Conservation (phyloP, 352 stramenopile species). For the Phytophthora chlamydospora region DNA sequence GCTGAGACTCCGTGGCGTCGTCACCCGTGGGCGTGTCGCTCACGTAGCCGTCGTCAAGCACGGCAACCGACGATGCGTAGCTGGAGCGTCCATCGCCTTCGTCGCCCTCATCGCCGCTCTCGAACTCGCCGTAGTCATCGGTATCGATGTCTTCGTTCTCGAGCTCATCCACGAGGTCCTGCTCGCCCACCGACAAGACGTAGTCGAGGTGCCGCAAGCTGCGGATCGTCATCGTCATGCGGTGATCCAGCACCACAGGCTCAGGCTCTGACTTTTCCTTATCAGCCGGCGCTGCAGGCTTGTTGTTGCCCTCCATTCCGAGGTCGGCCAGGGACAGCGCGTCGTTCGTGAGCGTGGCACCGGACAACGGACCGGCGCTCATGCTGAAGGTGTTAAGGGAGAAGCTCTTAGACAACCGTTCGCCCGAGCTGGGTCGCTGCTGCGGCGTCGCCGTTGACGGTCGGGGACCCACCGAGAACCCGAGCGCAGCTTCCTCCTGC, state of each 20-base stretch:
- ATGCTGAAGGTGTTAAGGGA: conserved; percentile 25
- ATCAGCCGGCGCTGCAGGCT: conserved; percentile 2
- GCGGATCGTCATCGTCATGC: conserved; percentile 42
- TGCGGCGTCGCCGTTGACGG: conserved; percentile 22
- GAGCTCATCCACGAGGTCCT: conserved; percentile 37
- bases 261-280: conserved; percentile 23
- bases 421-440: conserved; percentile 23
- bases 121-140: conserved; percentile 38
- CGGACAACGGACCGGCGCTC: conserved; percentile 25
- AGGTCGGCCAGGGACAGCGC: conserved; percentile 53
- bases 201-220: conserved; percentile 57
- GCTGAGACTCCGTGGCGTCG: conserved; percentile 21
- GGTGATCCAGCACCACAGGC: conserved; percentile 55
- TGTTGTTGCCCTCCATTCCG: conserved; percentile 22
- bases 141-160: conserved; percentile 33
- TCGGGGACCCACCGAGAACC: conserved; percentile 36
- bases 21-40: conserved; percentile 33
- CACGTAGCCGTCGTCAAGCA: conserved; percentile 49
- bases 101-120: conserved; percentile 37
- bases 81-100: conserved; percentile 39
- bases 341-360: conserved; percentile 44
- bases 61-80: conserved; percentile 60
- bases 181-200: conserved; percentile 40
- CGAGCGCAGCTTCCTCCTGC: conserved; percentile 19
- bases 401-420: conserved; percentile 24